A percentile compares a stretch with the other conserved stretches of the same genome.
These are phyloP conservation scores for Zymoseptoria passerinii DNA, from an alignment of 2,329 filamentous ascomycete genomes.

Conservation along the genomic window DNA sequence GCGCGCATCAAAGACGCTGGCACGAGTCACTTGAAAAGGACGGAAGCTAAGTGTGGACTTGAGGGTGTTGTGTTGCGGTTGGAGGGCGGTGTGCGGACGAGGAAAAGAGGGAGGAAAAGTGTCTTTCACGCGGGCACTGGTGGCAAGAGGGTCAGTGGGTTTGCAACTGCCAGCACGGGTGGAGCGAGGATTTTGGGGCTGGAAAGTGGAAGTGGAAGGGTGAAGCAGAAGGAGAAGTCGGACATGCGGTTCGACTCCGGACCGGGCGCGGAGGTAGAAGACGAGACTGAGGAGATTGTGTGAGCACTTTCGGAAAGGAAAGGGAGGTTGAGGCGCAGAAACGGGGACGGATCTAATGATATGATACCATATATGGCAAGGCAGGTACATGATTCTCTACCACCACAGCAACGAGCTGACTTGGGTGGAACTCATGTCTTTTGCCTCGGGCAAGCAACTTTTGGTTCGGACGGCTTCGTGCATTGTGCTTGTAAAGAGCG, in stretches of 20 bases:
- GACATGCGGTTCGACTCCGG: background rate
- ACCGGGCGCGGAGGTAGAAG: background rate
- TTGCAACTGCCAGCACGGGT: background rate
- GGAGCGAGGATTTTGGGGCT: background rate
- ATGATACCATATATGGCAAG: background rate
- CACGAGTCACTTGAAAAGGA: constrained; percentile 61
- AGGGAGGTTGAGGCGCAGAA: background rate
- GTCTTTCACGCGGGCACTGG: constrained; percentile 14
- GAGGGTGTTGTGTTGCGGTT: constrained; percentile 69
- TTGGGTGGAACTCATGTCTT: too few species aligned
- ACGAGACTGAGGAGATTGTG: background rate
- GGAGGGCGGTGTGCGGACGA: constrained; percentile 60
- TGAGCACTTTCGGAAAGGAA: background rate
- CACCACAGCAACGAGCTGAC: too few species aligned
- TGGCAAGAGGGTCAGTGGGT: background rate
- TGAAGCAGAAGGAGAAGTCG: background rate
- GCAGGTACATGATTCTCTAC: background rate
- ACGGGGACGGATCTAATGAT: background rate
- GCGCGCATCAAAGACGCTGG: constrained; percentile 41
- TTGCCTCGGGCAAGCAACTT: too few species aligned
- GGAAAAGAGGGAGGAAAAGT: constrained; percentile 29
- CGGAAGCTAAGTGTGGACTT: constrained; percentile 67
- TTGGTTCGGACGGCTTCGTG: background rate
- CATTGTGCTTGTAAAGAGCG: background rate
- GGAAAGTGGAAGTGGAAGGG: background rate